phyloP scores from a whole-genome alignment of 345 rosid species.

The Hevea brasiliensis region DNA sequence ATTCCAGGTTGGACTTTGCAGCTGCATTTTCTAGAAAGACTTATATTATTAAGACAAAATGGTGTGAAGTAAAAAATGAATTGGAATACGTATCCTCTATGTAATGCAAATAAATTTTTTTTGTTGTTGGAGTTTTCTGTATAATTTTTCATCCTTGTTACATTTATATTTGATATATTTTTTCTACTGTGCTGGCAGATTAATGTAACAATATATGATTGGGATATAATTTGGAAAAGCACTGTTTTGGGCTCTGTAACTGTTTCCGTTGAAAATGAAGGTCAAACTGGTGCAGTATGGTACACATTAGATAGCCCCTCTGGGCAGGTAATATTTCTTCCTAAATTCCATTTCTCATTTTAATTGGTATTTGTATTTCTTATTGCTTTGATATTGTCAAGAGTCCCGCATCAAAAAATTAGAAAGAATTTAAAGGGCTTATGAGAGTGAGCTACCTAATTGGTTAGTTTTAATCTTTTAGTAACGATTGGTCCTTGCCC shows the following conservation, averaged over 20 bases:
- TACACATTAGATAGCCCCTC: conserved; percentile 82
- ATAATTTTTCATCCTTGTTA: background rate
- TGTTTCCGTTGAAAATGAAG: conserved; percentile 80
- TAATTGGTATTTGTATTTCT: background rate
- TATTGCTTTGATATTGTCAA: background rate
- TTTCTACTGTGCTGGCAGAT: conserved; percentile 52
- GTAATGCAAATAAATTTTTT: background rate
- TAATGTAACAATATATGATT: conserved; percentile 90
- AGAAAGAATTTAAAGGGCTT: too few species aligned
- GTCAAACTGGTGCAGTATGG: conserved; percentile 90
- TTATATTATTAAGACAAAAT: background rate
- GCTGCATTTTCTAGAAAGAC: background rate
- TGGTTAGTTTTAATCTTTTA: too few species aligned
- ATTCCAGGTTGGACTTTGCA: background rate
- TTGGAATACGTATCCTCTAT: background rate
- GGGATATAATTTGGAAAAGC: conserved; percentile 99
- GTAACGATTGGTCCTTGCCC: too few species aligned
- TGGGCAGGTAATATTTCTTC: conserved; percentile 67
- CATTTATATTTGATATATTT: background rate
- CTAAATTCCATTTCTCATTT: conserved; percentile 15
- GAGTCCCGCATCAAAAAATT: too few species aligned
- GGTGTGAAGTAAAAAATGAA: background rate
- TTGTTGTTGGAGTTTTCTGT: background rate
- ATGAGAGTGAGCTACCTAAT: too few species aligned
- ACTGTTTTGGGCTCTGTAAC: conserved; percentile 92